Percentiles rank a stretch among this genome's conserved stretches.
Evolutionary conservation across 2,329 filamentous ascomycete species (phyloP).

Genomic region (Colletotrichum tofieldiae): DNA sequence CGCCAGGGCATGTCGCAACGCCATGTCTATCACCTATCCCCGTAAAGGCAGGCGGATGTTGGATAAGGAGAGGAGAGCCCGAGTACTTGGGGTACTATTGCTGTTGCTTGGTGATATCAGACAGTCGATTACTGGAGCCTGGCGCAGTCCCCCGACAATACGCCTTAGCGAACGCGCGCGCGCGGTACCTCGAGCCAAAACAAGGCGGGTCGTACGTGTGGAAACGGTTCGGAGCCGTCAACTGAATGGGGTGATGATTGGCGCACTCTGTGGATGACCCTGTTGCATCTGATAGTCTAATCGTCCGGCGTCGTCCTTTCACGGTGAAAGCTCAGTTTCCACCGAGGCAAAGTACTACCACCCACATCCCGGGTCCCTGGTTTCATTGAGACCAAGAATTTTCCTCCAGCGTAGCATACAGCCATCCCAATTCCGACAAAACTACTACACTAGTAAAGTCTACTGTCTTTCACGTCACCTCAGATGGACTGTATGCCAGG

Average conservation of each 20-base stretch:
- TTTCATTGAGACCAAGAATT: not conserved
- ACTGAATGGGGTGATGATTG: not conserved
- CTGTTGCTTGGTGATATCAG: conserved; percentile 4
- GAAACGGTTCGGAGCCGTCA: not conserved
- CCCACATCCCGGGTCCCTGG: conserved; percentile 11
- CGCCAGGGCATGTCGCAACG: conserved; percentile 7
- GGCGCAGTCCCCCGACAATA: not conserved
- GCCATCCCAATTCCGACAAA: conserved; percentile 2
- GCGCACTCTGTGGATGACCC: not conserved
- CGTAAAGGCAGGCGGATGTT: not conserved
- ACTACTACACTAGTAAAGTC: not conserved
- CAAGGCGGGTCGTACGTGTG: conserved; percentile 3
- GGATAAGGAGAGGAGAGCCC: not conserved
- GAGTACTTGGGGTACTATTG: not conserved
- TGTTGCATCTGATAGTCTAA: conserved; percentile 5
- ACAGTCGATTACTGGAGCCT: not conserved
- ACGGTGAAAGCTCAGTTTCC: not conserved
- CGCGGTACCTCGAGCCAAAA: conserved; percentile 17
- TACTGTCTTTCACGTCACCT: not conserved
- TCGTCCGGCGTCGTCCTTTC: not conserved
- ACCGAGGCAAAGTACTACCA: not conserved
- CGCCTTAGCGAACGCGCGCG: not conserved
- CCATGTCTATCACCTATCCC: not conserved
- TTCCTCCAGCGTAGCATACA: conserved; percentile 12
- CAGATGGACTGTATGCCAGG: conserved; percentile 4